A percentile compares a stretch with the other conserved stretches of the same genome.
phyloP scores from a whole-genome alignment of 257 asterid species.

The Forsythia suspensa region DNA sequence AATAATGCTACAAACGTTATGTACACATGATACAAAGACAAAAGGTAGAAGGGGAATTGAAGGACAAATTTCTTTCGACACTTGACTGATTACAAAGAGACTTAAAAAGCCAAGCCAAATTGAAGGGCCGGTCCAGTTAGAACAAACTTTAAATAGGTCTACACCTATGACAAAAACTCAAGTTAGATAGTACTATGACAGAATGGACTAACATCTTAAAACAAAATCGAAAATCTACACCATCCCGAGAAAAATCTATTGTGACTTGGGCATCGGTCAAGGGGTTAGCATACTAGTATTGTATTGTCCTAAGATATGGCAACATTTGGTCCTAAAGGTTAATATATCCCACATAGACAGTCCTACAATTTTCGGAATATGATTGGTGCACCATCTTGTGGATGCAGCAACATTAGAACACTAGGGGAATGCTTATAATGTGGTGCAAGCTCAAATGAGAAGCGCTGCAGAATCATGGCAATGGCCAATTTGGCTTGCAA shows the following conservation, averaged over 20 bases:
- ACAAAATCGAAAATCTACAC: background rate
- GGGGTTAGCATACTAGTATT: background rate
- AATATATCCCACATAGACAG: background rate
- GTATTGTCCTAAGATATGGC: background rate
- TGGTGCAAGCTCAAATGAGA: conserved; percentile 66
- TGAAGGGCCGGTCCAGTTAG: background rate
- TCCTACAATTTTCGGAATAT: conserved; percentile 67
- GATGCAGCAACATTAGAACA: conserved; percentile 62
- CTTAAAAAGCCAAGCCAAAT: background rate
- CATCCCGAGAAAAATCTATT: background rate
- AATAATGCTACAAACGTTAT: conserved; percentile 20
- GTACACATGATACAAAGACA: conserved; percentile 27
- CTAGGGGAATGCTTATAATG: conserved; percentile 75
- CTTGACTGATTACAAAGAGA: background rate
- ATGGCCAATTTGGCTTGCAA: conserved; percentile 76
- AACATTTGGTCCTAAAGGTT: background rate
- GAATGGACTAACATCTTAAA: background rate
- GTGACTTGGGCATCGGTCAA: background rate
- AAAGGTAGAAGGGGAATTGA: background rate
- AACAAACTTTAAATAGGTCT: background rate
- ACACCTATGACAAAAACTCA: background rate
- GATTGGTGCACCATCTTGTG: conserved; percentile 86
- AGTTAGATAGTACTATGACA: background rate
- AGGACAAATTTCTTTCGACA: conserved; percentile 15
- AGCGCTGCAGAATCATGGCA: conserved; percentile 70